These are phyloP conservation scores for Euphorbia peplus DNA, from an alignment of 345 rosid genomes.

Conservation along the genomic window DNA sequence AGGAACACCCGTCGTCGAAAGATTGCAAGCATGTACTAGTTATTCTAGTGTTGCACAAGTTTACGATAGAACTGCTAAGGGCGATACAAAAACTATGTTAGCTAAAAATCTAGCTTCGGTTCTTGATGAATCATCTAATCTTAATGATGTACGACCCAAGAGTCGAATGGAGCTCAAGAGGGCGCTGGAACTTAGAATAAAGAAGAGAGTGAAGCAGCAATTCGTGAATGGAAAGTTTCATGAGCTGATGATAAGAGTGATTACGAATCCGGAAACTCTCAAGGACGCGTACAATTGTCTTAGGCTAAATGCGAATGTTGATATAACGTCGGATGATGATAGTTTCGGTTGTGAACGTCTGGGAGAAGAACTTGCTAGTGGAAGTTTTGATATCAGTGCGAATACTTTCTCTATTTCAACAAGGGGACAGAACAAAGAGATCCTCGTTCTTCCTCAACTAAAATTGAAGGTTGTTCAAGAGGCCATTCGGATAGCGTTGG, in stretches of 20 bases:
- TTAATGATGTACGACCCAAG: constrained; percentile 41
- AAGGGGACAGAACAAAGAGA: constrained; percentile 60
- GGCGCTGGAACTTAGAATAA: constrained; percentile 61
- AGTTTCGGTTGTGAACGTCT: constrained; percentile 42
- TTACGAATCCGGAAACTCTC: constrained; percentile 66
- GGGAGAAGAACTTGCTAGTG: constrained; percentile 58
- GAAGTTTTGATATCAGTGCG: constrained; percentile 53
- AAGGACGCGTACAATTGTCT: constrained; percentile 64
- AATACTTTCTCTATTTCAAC: constrained; percentile 52
- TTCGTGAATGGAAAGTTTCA: constrained; percentile 57
- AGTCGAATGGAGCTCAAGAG: constrained; percentile 68
- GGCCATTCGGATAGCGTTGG: constrained; percentile 74
- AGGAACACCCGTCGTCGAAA: constrained; percentile 17
- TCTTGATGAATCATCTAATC: constrained; percentile 51
- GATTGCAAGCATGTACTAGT: constrained; percentile 16
- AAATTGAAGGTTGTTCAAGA: constrained; percentile 70
- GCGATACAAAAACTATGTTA: constrained; percentile 37
- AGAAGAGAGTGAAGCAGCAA: constrained; percentile 79
- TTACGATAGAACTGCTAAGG: constrained; percentile 23
- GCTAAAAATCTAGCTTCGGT: constrained; percentile 64
- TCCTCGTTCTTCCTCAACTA: constrained; percentile 66
- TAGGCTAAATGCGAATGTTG: constrained; percentile 61
- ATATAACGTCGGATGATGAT: constrained; percentile 23
- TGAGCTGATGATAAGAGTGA: constrained; percentile 50
- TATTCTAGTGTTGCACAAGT: constrained; percentile 32